Conservation (phyloP, 495 filamentous ascomycete genomes). For the Hypoxylon fragiforme region DNA sequence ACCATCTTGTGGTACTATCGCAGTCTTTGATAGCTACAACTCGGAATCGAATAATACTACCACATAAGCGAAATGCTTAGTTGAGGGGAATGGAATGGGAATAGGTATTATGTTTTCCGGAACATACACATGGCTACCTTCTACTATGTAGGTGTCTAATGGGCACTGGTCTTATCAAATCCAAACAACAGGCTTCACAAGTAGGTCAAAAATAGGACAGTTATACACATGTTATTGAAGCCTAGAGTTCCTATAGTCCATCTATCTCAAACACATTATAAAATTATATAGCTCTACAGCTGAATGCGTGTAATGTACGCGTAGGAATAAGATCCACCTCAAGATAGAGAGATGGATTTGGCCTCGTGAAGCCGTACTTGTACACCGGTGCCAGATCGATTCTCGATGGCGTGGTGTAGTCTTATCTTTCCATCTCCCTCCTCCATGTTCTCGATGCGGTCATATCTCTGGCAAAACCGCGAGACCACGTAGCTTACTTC, state of each 20-base stretch:
- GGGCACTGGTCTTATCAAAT: too few species aligned
- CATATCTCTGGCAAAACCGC: constrained; percentile 50
- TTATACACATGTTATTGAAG: too few species aligned
- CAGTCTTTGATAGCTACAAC: too few species aligned
- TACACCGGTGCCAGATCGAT: constrained; percentile 51
- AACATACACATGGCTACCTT: too few species aligned
- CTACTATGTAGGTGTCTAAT: too few species aligned
- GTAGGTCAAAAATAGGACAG: too few species aligned
- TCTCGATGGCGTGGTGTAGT: constrained; percentile 52
- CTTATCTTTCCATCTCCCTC: constrained; percentile 37
- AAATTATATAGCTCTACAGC: neutral
- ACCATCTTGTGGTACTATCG: too few species aligned
- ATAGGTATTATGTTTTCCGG: too few species aligned
- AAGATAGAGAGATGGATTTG: constrained; percentile 1
- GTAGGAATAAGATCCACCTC: neutral
- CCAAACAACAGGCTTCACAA: too few species aligned
- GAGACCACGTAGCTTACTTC: constrained; percentile 49
- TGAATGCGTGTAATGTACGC: neutral
- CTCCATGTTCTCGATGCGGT: constrained; percentile 44
- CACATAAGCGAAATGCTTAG: too few species aligned
- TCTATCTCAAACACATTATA: constrained; percentile 1
- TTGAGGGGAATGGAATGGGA: too few species aligned
- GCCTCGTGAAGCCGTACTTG: constrained; percentile 43
- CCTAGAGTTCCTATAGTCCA: neutral
- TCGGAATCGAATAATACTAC: too few species aligned